Percentiles rank a stretch among this genome's conserved stretches.
phyloP scores from a whole-genome alignment of 2,329 filamentous ascomycete species.

The Pezicula rhizophila region DNA sequence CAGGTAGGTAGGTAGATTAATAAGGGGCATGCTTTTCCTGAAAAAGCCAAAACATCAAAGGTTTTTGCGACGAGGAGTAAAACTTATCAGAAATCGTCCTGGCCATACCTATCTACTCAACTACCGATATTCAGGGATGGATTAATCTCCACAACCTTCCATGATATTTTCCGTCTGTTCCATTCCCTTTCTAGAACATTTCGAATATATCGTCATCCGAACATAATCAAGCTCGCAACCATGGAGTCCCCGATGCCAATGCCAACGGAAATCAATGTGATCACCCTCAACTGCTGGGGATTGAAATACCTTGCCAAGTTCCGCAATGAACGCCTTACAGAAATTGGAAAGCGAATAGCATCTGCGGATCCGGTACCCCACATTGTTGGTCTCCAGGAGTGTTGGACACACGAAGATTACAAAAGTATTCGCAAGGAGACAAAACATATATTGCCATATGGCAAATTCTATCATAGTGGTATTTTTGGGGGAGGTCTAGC shows the following conservation, averaged over 20 bases:
- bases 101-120: too few species aligned
- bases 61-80: too few species aligned
- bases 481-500: conserved; percentile 85
- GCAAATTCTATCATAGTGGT: conserved; percentile 88
- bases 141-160: too few species aligned
- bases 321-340: conserved; percentile 68
- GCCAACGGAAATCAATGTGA: conserved; percentile 63
- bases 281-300: conserved; percentile 96
- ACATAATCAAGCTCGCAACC: neutral
- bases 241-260: conserved; percentile 19
- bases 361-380: conserved; percentile 61
- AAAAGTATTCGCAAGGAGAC: conserved; percentile 69
- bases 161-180: neutral
- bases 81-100: too few species aligned
- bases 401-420: conserved; percentile 86
- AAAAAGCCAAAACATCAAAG: too few species aligned
- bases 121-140: too few species aligned
- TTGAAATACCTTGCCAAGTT: conserved; percentile 79
- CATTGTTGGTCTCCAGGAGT: conserved; percentile 92
- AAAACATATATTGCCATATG: conserved; percentile 70
- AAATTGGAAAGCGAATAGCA: conserved; percentile 79
- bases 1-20: too few species aligned
- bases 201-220: neutral
- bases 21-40: too few species aligned
- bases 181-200: neutral